Evolutionary conservation across 768 basidiomycete species (phyloP).

Genomic region (Lentinula edodes): DNA sequence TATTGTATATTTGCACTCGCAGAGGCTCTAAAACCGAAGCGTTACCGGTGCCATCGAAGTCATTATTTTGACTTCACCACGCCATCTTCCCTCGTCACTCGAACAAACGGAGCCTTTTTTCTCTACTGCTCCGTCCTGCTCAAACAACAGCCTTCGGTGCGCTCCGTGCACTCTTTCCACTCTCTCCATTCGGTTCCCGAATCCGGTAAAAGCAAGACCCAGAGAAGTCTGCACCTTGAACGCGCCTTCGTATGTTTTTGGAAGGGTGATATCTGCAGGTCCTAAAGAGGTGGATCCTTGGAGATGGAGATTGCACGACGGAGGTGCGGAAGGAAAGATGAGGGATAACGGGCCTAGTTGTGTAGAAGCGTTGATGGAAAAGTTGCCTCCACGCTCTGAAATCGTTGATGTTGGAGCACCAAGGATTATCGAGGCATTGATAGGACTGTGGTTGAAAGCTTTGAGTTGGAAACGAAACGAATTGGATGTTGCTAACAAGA

Average conservation of each 20-base stretch:
- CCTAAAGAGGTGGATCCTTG: neutral
- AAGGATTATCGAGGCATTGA: neutral
- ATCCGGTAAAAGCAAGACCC: neutral
- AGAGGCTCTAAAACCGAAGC: neutral
- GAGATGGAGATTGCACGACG: neutral
- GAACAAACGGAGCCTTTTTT: neutral
- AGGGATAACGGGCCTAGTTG: neutral
- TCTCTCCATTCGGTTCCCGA: neutral
- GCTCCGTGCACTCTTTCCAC: neutral
- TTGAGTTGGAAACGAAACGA: neutral
- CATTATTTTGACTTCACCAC: neutral
- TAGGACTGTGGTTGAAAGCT: neutral
- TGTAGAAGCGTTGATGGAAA: neutral
- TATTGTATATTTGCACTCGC: too few species aligned
- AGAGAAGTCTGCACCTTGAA: neutral
- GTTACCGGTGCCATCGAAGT: neutral
- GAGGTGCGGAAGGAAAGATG: conserved; percentile 2
- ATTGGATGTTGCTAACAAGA: neutral
- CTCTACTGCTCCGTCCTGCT: neutral
- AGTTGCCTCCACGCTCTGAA: neutral
- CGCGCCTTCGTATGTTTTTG: neutral
- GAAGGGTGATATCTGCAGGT: neutral
- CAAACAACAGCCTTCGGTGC: neutral
- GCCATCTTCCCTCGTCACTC: neutral
- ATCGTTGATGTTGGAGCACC: neutral